Evolutionary conservation across 2,329 filamentous ascomycete species (phyloP).

Genomic region (Chaetomium globosum): DNA sequence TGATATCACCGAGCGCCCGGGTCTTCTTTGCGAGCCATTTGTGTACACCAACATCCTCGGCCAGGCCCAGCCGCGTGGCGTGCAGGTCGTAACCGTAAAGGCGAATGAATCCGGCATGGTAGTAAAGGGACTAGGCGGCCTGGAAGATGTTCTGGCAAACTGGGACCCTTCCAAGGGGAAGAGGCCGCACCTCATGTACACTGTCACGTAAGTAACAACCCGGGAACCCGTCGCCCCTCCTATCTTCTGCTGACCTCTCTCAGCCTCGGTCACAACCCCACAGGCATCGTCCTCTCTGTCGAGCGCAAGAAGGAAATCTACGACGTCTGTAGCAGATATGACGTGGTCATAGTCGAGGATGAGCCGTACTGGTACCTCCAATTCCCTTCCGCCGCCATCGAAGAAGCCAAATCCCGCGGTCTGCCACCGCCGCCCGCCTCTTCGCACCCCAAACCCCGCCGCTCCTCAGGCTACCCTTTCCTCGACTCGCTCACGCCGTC

Average conservation of each 20-base stretch:
- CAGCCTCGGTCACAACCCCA: slow-evolving; percentile 38
- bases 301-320: slow-evolving; percentile 78
- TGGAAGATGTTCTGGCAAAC: slow-evolving; percentile 76
- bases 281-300: slow-evolving; percentile 56
- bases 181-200: slow-evolving; percentile 83
- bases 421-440: slow-evolving; percentile 40
- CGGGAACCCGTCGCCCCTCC: not conserved
- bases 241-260: not conserved
- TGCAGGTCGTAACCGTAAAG: slow-evolving; percentile 72
- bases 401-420: slow-evolving; percentile 54
- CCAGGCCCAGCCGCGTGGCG: slow-evolving; percentile 65
- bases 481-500: slow-evolving; percentile 82
- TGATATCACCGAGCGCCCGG: slow-evolving; percentile 70
- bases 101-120: slow-evolving; percentile 81
- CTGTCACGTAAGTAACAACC: slow-evolving; percentile 66
- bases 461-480: slow-evolving; percentile 68
- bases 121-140: slow-evolving; percentile 69
- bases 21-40: slow-evolving; percentile 77
- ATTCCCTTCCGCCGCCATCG: slow-evolving; percentile 68
- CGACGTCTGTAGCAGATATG: slow-evolving; percentile 76
- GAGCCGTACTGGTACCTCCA: slow-evolving; percentile 97
- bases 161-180: slow-evolving; percentile 78
- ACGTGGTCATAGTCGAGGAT: slow-evolving; percentile 89
- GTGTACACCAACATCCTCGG: slow-evolving; percentile 77
- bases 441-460: slow-evolving; percentile 39